phyloP scores from a whole-genome alignment of 306 rosid genomes.

The Ziziphus jujuba region DNA sequence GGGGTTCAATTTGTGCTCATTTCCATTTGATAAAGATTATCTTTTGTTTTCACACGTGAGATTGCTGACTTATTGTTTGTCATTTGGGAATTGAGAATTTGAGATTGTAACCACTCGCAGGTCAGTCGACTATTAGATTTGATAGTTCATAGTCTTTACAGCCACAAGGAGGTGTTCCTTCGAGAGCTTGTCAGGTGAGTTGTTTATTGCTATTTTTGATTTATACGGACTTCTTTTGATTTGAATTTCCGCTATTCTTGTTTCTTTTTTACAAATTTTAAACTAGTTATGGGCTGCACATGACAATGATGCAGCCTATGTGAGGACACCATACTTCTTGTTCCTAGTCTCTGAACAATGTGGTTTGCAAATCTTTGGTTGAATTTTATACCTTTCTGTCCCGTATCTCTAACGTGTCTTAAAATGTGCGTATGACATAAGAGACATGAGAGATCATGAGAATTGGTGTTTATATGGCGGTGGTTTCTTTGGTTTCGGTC shows the following conservation, averaged over 20 bases:
- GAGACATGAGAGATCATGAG: neutral
- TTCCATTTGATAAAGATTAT: neutral
- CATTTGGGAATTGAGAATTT: conserved; percentile 1
- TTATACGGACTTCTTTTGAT: neutral
- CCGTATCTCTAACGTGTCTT: neutral
- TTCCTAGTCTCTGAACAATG: neutral
- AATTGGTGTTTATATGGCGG: neutral
- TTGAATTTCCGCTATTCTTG: neutral
- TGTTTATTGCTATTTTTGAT: neutral
- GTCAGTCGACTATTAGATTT: conserved; percentile 84
- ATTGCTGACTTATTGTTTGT: neutral
- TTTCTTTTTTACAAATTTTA: conserved; percentile 2
- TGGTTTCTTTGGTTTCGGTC: neutral
- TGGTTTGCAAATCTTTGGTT: neutral
- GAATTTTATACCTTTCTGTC: neutral
- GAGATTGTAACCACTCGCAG: conserved; percentile 41
- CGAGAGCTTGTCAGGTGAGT: conserved; percentile 88
- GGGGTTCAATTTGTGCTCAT: neutral
- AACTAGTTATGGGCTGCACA: neutral
- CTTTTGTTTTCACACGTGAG: neutral
- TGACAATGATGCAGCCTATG: neutral
- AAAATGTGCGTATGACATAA: neutral
- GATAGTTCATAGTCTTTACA: conserved; percentile 92
- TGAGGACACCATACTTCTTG: neutral
- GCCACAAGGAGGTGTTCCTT: conserved; percentile 93